Evolutionary conservation across 2,329 filamentous ascomycete species (phyloP).

Genomic region (Phialocephala subalpina): DNA sequence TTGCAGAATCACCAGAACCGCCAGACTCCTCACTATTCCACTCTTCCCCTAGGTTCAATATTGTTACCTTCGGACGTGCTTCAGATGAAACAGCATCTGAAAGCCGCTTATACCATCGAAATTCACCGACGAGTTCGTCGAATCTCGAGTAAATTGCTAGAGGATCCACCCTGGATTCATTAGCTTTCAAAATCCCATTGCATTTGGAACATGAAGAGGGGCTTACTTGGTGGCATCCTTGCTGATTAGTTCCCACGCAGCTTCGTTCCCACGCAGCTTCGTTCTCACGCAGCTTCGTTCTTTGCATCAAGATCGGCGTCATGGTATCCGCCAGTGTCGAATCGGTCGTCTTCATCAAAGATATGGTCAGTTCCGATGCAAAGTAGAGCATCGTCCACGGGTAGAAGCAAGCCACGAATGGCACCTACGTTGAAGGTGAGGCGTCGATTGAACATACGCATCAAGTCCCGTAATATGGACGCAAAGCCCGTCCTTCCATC

Average conservation of each 20-base stretch:
- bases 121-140: too few species aligned
- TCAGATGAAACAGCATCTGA: too few species aligned
- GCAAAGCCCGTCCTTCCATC: neutral
- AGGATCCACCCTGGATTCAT: too few species aligned
- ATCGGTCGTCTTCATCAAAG: conserved; percentile 13
- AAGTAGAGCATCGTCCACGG: conserved; percentile 6
- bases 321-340: conserved; percentile 12
- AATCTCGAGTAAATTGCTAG: too few species aligned
- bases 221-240: neutral
- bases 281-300: conserved; percentile 8
- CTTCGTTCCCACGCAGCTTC: conserved; percentile 3
- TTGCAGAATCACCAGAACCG: too few species aligned
- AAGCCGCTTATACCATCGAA: too few species aligned
- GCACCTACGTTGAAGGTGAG: conserved; percentile 21
- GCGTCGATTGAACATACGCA: conserved; percentile 23
- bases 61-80: too few species aligned
- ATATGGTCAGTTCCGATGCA: conserved; percentile 12
- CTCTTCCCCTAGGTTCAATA: too few species aligned
- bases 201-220: too few species aligned
- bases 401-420: conserved; percentile 4
- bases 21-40: too few species aligned
- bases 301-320: neutral
- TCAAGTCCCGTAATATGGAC: conserved; percentile 19
- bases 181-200: too few species aligned
- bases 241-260: conserved; percentile 1